These are phyloP conservation scores for Yamadazyma triangularis DNA, from an alignment of 1,139 yeast genomes.

Conservation along the genomic window DNA sequence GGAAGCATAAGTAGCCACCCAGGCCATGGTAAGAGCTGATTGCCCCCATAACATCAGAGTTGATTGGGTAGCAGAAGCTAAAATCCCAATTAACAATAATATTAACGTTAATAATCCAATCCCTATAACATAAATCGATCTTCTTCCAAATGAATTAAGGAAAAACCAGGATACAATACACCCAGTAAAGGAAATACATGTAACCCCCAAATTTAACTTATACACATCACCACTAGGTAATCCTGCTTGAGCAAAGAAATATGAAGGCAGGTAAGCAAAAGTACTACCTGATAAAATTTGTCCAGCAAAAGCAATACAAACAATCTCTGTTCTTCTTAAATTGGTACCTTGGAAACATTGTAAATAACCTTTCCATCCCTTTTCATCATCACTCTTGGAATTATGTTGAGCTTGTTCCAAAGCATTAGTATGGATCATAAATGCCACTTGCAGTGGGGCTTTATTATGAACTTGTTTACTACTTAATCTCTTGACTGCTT, in stretches of 20 bases:
- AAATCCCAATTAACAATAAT: slow-evolving; percentile 42
- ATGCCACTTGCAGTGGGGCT: slow-evolving; percentile 16
- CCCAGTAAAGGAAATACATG: slow-evolving; percentile 17
- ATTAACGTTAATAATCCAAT: slow-evolving; percentile 13
- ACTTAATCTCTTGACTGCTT: slow-evolving; percentile 16
- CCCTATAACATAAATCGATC: slow-evolving; percentile 19
- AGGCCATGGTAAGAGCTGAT: slow-evolving; percentile 17
- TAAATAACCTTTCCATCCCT: slow-evolving; percentile 17
- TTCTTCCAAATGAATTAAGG: slow-evolving; percentile 15
- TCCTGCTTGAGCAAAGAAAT: slow-evolving; percentile 19
- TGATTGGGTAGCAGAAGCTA: slow-evolving; percentile 25
- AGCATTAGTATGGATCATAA: slow-evolving; percentile 22
- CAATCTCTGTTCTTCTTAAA: slow-evolving; percentile 22
- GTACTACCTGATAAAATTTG: slow-evolving; percentile 18
- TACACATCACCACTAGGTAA: slow-evolving; percentile 13
- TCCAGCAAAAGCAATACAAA: slow-evolving; percentile 19
- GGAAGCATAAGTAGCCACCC: slow-evolving; percentile 21
- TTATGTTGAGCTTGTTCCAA: slow-evolving; percentile 20
- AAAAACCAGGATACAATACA: slow-evolving; percentile 17
- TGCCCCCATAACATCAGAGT: slow-evolving; percentile 19
- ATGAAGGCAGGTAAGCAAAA: slow-evolving; percentile 18
- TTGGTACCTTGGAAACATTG: slow-evolving; percentile 22
- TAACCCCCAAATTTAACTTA: slow-evolving; percentile 22
- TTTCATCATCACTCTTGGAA: slow-evolving; percentile 11
- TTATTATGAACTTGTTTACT: slow-evolving; percentile 14